These are phyloP conservation scores for Ciborinia camelliae DNA, from an alignment of 2,329 filamentous ascomycete species.

Conservation along the genomic window DNA sequence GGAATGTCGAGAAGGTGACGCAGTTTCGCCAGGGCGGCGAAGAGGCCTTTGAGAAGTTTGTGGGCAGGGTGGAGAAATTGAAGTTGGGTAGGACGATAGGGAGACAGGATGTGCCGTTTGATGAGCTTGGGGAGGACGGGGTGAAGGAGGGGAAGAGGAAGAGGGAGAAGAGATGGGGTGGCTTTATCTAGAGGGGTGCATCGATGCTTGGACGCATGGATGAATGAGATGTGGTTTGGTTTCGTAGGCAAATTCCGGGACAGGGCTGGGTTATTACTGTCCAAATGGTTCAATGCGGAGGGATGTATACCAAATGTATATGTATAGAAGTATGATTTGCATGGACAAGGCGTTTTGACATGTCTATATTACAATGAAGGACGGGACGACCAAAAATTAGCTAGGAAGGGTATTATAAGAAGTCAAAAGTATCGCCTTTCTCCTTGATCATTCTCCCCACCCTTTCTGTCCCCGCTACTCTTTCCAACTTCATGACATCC, in stretches of 20 bases:
- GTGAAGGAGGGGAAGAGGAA: slow-evolving; percentile 3
- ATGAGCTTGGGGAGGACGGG: slow-evolving; percentile 13
- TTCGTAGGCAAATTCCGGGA: background rate
- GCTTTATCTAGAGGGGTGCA: slow-evolving; percentile 8
- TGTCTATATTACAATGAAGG: slow-evolving; percentile 11
- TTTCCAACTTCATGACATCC: slow-evolving; percentile 84
- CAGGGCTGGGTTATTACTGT: slow-evolving; percentile 20
- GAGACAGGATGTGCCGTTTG: slow-evolving; percentile 30
- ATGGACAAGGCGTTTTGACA: slow-evolving; percentile 17
- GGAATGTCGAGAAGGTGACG: slow-evolving; percentile 83
- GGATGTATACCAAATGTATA: slow-evolving; percentile 17
- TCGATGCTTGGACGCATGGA: slow-evolving; percentile 10
- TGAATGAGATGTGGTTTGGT: background rate
- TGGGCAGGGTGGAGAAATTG: slow-evolving; percentile 43
- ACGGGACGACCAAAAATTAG: background rate
- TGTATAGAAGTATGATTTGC: slow-evolving; percentile 17
- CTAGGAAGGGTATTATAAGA: slow-evolving; percentile 56
- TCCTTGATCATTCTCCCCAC: slow-evolving; percentile 81
- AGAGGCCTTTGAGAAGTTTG: slow-evolving; percentile 64
- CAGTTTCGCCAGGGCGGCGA: slow-evolving; percentile 66
- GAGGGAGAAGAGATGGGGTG: slow-evolving; percentile 20
- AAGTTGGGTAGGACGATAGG: slow-evolving; percentile 37
- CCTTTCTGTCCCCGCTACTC: slow-evolving; percentile 77
- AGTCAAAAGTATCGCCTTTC: slow-evolving; percentile 89
- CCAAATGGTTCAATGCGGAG: slow-evolving; percentile 8